Conservation (phyloP, 768 basidiomycete genomes). For the Tulasnella sp. region DNA sequence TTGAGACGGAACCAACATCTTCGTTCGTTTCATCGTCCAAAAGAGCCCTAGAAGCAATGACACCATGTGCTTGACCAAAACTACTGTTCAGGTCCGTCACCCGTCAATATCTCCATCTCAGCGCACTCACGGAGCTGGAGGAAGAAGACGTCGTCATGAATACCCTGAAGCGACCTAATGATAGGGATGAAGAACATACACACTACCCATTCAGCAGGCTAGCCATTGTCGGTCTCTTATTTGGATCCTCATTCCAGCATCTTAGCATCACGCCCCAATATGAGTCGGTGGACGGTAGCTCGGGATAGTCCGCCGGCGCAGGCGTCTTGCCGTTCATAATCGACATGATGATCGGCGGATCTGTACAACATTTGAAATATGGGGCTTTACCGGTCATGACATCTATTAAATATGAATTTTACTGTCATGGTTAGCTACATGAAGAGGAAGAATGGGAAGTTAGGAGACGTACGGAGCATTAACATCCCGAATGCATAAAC, state of each 20-base stretch:
- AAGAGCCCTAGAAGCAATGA: too few relatives aligned
- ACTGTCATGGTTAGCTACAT: neutral
- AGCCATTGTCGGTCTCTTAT: neutral
- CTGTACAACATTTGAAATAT: neutral
- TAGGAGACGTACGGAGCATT: neutral
- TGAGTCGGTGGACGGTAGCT: neutral
- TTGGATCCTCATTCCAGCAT: conserved; percentile 1
- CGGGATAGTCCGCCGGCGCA: neutral
- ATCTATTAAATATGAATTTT: neutral
- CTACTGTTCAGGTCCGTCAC: too few relatives aligned
- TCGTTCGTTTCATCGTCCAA: too few relatives aligned
- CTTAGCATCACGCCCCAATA: neutral
- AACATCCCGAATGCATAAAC: conserved; percentile 1
- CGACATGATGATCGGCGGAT: neutral
- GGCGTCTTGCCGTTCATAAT: neutral
- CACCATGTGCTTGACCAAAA: too few relatives aligned
- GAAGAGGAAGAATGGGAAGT: neutral
- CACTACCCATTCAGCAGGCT: too few relatives aligned
- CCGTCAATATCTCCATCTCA: too few relatives aligned
- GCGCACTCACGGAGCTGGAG: too few relatives aligned
- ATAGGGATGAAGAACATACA: too few relatives aligned
- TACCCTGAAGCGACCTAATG: too few relatives aligned
- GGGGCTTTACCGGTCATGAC: conserved; percentile 6
- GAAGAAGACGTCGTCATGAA: too few relatives aligned
- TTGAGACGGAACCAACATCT: too few relatives aligned